phyloP scores from a whole-genome alignment of 257 asterid genomes.

The Nicotiana tabacum region DNA sequence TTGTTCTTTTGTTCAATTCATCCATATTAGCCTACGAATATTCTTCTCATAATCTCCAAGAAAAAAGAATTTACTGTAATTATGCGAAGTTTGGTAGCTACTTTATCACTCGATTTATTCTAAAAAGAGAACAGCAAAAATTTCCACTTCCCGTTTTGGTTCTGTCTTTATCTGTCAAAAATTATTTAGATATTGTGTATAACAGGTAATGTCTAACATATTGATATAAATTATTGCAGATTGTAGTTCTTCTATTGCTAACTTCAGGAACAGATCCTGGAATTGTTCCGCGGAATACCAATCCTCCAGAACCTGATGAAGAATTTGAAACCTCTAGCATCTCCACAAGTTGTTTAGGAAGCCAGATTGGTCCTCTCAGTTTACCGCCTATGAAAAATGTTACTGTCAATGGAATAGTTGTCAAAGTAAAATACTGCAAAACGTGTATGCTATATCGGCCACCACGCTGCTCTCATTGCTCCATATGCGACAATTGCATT shows the following conservation, averaged over 20 bases:
- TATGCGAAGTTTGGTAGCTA: neutral
- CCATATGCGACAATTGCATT: constrained; percentile 73
- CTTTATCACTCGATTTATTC: neutral
- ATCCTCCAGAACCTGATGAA: constrained; percentile 15
- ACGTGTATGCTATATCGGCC: constrained; percentile 84
- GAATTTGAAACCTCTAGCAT: constrained; percentile 15
- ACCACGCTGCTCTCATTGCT: constrained; percentile 88
- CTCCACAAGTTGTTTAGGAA: constrained; percentile 18
- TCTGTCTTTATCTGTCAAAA: neutral
- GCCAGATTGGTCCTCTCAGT: constrained; percentile 14
- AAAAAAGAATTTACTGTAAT: neutral
- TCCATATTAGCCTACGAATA: neutral
- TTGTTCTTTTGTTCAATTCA: neutral
- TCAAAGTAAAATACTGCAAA: constrained; percentile 68
- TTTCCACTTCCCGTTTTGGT: neutral
- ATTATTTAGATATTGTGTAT: too few relatives aligned
- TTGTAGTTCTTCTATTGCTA: constrained; percentile 14
- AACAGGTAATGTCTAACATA: constrained; percentile 6
- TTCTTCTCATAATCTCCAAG: neutral
- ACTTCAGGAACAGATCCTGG: constrained; percentile 17
- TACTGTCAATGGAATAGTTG: constrained; percentile 52
- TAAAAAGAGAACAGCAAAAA: neutral
- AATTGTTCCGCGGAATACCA: constrained; percentile 18
- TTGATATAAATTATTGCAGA: constrained; percentile 9
- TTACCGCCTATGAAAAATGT: constrained; percentile 53